Base-by-base conservation (phyloP, 805 yeast species). In the Candida succiphila region DNA sequence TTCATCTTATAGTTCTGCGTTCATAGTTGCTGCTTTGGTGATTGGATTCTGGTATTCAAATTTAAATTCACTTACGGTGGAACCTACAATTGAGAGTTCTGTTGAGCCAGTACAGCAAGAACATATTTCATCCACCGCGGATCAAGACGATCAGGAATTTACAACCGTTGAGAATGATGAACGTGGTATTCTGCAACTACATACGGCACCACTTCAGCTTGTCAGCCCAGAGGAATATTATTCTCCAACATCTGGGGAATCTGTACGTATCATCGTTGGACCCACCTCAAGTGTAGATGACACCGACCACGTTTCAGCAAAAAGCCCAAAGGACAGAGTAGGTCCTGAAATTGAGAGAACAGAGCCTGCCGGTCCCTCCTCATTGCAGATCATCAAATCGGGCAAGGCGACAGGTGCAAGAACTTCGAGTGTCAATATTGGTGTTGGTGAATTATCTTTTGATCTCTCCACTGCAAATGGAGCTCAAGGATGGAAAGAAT, bases 401-500 rank as follows among this genome's bases (percentile, higher is more conserved):
- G n/a, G n/a, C n/a, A 21, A 21, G 23, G 7, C 7, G 10, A 7
- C 23, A 21, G 23, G 23, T 21, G 10, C 23, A 7, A 21, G 23
- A 21, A n/a, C n/a, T n/a, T 21, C 23, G 10, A 7, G 10, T 21
- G 10, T 21, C 10, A 10, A 21, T 8, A 21, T 21, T 8, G 10
- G 23, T 21, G 10, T 48, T 9, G 34, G 33, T 16, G 34, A 34
- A 15, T 32, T 40, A 5, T 16, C 29, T 2, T 59, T 59, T 41
- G 54, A 59, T 36, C 42, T 58, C 8, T 39, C 57, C 7, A 50
- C 58, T 2, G 36, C 47, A 29, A 50, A 44, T 22, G 65, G 63
- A 7, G 33, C 53, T 17, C 40, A 39, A 8, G 35, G 41, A 27
- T 50, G 58, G 55, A 48, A 48, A 29, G 31, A 37, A 4, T 50